Base-by-base conservation (phyloP, 768 basidiomycete genomes). In the Boletales sp. region DNA sequence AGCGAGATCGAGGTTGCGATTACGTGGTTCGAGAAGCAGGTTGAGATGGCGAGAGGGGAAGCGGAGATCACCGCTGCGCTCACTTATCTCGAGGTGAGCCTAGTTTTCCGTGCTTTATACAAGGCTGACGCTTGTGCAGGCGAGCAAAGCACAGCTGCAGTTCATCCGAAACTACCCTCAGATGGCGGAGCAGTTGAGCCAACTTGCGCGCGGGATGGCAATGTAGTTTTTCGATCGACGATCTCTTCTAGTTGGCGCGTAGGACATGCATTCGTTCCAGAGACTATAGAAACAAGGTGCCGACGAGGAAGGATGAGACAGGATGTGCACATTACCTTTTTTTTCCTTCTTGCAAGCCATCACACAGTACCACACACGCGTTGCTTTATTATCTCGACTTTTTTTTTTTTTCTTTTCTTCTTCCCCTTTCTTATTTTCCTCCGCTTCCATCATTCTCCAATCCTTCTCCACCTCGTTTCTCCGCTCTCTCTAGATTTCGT, bases 1-100 rank as follows among this genome's bases (percentile, higher is more conserved):
- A 84, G 86, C 63, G 88, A 89, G 72, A 84, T 97, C 52, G 82
- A 87, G 36, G 78, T 84, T 51, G 97, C 95, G 2, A 81, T 93
- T 51, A 78, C 83, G 61, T 84, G 92, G 82, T 97, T 99, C 60
- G 79, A 83, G 65, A 79, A 81, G 64, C 89, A 92, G 66, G 82
- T 84, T 0, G 82, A 90, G 64, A 77, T 97, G 53, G 91, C 94
- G 19, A 76, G 95, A 71, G 94, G 87, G 27, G 94, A 97, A 69
- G 83, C 82, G 0, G 95, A 99, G 77, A 73, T 99, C 53, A 74
- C 83, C 11, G 82, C 81, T 59, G 84, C 85, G 36, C 66, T 91
- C 67, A 87, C 86, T 9, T 90, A 86, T 65, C 79, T 86, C 74
- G 89, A 81, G 69, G 88, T 88, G 62, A 59, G 84, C 74, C 11